These are phyloP conservation scores for Ambrosia artemisiifolia DNA, from an alignment of 129 eudicot species.

Conservation along the genomic window DNA sequence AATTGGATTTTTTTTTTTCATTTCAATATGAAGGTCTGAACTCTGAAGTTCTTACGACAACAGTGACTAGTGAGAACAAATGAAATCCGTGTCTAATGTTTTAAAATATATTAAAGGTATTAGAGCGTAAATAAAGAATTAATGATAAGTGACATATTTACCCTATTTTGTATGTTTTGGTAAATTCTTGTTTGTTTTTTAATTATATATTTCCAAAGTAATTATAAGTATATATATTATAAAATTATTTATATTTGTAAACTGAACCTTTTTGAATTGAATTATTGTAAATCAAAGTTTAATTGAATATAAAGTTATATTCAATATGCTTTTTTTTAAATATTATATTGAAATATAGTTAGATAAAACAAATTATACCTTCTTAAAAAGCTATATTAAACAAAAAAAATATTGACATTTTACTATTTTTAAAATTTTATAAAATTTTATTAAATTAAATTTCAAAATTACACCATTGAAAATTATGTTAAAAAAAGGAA, in stretches of 20 bases:
- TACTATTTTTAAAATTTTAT: background rate
- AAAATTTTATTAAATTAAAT: background rate
- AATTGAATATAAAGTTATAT: background rate
- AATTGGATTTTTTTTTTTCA: too few relatives aligned
- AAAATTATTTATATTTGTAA: too few relatives aligned
- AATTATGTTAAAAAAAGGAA: background rate
- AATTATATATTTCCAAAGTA: too few relatives aligned
- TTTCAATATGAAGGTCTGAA: background rate
- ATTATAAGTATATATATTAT: too few relatives aligned
- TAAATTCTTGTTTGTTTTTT: too few relatives aligned
- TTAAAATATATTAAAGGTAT: background rate
- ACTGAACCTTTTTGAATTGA: background rate
- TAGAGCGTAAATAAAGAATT: too few relatives aligned
- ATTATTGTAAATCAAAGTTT: background rate
- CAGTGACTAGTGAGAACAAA: background rate
- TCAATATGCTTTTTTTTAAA: background rate
- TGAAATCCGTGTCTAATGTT: background rate
- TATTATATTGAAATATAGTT: background rate
- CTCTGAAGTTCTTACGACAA: background rate
- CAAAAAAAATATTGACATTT: background rate
- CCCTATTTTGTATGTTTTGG: too few relatives aligned
- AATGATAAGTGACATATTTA: too few relatives aligned
- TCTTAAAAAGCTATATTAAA: background rate
- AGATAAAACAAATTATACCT: background rate
- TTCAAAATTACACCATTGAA: background rate